A percentile compares a stretch with the other conserved stretches of the same genome.
phyloP scores from a whole-genome alignment of 2,329 filamentous ascomycete species.

The Alternaria viburni region DNA sequence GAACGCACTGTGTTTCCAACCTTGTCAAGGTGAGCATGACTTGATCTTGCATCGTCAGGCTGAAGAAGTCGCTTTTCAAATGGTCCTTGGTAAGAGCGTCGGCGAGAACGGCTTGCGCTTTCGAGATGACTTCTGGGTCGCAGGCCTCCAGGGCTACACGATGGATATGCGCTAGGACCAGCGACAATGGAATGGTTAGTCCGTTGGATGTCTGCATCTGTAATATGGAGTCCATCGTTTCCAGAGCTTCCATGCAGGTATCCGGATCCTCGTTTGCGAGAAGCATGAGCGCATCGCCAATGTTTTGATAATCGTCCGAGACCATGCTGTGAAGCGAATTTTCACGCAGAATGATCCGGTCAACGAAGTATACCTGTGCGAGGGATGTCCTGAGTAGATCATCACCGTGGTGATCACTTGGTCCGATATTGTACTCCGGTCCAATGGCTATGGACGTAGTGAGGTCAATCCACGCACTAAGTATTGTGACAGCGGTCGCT shows the following conservation, averaged over 20 bases:
- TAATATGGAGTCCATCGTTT: constrained; percentile 28
- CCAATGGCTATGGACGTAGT: constrained; percentile 26
- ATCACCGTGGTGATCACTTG: constrained; percentile 12
- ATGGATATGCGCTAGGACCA: constrained; percentile 31
- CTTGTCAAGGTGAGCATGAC: constrained; percentile 23
- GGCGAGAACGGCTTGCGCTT: constrained; percentile 37
- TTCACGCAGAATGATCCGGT: constrained; percentile 31
- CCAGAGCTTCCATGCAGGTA: constrained; percentile 33
- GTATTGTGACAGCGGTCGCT: constrained; percentile 20
- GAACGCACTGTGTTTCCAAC: constrained; percentile 37
- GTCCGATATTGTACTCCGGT: constrained; percentile 22
- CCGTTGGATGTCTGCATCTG: constrained; percentile 8
- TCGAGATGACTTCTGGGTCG: constrained; percentile 39
- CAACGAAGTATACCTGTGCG: constrained; percentile 32
- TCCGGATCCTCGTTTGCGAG: constrained; percentile 33
- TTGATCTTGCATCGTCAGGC: constrained; percentile 16
- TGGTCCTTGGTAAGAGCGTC: constrained; percentile 16
- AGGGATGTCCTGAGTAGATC: constrained; percentile 28
- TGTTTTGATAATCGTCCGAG: constrained; percentile 27
- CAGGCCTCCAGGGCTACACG: constrained; percentile 19
- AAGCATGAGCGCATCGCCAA: constrained; percentile 29
- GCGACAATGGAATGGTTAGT: constrained; percentile 20
- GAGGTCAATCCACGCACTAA: constrained; percentile 30
- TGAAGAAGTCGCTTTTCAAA: constrained; percentile 23
- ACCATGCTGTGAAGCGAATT: constrained; percentile 13